phyloP scores from a whole-genome alignment of 148 eudicot species.

The Pharnaceum exiguum region DNA sequence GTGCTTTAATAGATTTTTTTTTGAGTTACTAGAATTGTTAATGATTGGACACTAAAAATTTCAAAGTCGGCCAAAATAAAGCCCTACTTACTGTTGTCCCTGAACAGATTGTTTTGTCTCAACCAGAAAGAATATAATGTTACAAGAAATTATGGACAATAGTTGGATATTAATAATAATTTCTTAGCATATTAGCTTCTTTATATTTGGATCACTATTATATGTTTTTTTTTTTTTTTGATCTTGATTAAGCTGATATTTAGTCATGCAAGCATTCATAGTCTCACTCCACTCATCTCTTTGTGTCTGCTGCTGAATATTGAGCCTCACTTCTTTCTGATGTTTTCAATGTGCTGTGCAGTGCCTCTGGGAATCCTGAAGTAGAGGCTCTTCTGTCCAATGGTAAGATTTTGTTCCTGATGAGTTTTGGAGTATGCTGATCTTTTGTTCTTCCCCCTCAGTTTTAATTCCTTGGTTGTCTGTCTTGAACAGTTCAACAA shows the following conservation, averaged over 20 bases:
- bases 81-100: too few relatives aligned
- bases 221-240: background rate
- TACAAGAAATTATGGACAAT: too few relatives aligned
- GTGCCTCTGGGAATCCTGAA: conserved; percentile 62
- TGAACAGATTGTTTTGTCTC: too few relatives aligned
- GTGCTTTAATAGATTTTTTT: too few relatives aligned
- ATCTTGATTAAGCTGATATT: background rate
- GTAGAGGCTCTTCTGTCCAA: conserved; percentile 69
- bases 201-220: too few relatives aligned
- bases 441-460: background rate
- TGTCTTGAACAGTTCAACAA: conserved; percentile 54
- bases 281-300: background rate
- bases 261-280: background rate
- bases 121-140: too few relatives aligned
- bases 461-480: conserved; percentile 13
- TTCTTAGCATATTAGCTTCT: too few relatives aligned
- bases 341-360: conserved; percentile 29
- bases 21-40: too few relatives aligned
- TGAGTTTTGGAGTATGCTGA: conserved; percentile 3
- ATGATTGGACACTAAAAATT: too few relatives aligned
- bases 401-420: conserved; percentile 41
- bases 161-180: too few relatives aligned
- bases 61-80: too few relatives aligned
- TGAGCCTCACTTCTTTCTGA: conserved; percentile 4
- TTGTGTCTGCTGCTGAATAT: background rate